Conservation (phyloP, 2,329 filamentous ascomycete species). For the Nakataea oryzae region DNA sequence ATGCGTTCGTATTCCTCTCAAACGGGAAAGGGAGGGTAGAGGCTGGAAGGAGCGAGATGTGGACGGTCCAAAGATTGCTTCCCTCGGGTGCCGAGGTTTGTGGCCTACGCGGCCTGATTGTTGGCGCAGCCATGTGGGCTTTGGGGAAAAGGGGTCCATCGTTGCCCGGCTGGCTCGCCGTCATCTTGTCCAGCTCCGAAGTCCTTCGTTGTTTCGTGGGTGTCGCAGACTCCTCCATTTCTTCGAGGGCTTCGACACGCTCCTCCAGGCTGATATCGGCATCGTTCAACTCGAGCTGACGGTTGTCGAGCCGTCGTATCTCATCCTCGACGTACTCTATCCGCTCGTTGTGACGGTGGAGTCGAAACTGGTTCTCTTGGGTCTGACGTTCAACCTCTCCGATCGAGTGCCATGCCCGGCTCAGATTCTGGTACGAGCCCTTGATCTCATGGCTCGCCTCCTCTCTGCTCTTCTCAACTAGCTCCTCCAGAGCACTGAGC, state of each 20-base stretch:
- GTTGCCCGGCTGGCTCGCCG: background rate
- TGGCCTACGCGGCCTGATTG: background rate
- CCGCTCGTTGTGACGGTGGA: slow-evolving; percentile 28
- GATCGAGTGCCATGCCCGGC: slow-evolving; percentile 41
- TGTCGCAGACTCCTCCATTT: slow-evolving; percentile 17
- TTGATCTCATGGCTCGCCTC: slow-evolving; percentile 43
- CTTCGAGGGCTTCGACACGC: slow-evolving; percentile 38
- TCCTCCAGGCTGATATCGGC: slow-evolving; percentile 43
- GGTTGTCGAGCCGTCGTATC: slow-evolving; percentile 33
- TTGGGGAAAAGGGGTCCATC: background rate
- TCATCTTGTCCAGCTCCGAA: background rate
- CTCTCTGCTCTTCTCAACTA: slow-evolving; percentile 38
- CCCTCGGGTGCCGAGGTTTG: slow-evolving; percentile 11
- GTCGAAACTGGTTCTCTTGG: slow-evolving; percentile 23
- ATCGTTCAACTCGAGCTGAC: slow-evolving; percentile 39
- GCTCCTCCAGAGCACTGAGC: slow-evolving; percentile 42
- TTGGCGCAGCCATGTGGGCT: background rate
- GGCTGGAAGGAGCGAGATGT: slow-evolving; percentile 47
- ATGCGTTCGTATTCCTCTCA: slow-evolving; percentile 50
- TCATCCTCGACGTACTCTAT: slow-evolving; percentile 27
- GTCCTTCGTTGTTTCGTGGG: slow-evolving; percentile 16
- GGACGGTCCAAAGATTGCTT: slow-evolving; percentile 42
- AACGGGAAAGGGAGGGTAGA: slow-evolving; percentile 46
- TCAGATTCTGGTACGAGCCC: slow-evolving; percentile 42
- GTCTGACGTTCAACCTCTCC: slow-evolving; percentile 30